Evolutionary conservation across 768 basidiomycete genomes (phyloP).

Genomic region (Tricholoma saponaceum): DNA sequence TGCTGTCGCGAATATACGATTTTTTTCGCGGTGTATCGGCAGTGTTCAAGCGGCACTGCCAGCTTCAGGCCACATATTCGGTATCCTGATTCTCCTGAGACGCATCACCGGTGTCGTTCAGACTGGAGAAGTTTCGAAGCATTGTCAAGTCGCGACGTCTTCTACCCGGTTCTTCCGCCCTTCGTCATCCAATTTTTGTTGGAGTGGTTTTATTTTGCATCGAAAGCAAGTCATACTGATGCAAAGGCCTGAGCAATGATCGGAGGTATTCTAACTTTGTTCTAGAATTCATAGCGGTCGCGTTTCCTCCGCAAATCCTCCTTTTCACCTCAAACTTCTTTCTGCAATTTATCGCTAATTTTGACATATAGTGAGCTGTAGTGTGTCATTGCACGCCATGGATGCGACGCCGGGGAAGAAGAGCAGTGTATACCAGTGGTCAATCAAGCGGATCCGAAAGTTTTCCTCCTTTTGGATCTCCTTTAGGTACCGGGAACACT

Average conservation of each 20-base stretch:
- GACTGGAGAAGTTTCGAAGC: not conserved
- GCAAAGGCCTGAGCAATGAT: constrained; percentile 10
- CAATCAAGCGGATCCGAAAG: constrained; percentile 5
- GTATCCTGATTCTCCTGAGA: not conserved
- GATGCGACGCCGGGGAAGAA: constrained; percentile 1
- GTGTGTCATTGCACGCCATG: constrained; percentile 5
- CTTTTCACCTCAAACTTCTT: constrained; percentile 28
- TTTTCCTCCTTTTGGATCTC: not conserved
- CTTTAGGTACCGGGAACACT: constrained; percentile 17
- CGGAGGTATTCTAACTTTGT: constrained; percentile 2
- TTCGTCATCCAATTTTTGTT: constrained; percentile 2
- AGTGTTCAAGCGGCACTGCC: constrained; percentile 12
- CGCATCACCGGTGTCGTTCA: not conserved
- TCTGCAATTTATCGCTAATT: constrained; percentile 17
- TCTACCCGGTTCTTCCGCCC: constrained; percentile 5
- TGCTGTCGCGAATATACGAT: not conserved
- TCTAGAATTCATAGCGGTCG: constrained; percentile 11
- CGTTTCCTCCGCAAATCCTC: constrained; percentile 33
- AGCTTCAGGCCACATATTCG: not conserved
- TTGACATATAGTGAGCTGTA: constrained; percentile 13
- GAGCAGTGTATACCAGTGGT: not conserved
- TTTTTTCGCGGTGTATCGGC: not conserved
- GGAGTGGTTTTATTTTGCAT: constrained; percentile 5
- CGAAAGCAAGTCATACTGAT: constrained; percentile 13
- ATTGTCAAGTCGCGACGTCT: constrained; percentile 3